Conservation (phyloP, 1,284 basidiomycete species). For the Sporisorium reilianum region DNA sequence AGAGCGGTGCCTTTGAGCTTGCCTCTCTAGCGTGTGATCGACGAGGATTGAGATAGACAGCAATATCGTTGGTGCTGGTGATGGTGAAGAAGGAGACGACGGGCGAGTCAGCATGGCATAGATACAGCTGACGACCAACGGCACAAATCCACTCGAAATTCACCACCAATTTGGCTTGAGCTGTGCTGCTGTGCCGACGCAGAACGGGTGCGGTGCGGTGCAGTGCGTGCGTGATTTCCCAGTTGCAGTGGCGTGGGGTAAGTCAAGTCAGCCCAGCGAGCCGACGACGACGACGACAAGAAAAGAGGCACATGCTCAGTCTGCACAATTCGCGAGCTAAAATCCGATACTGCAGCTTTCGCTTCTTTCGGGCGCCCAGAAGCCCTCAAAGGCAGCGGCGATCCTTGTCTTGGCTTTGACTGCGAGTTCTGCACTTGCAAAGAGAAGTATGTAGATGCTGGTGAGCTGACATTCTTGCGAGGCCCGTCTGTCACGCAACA, state of each 20-base stretch:
- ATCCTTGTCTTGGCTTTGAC: too few species aligned
- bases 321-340: background rate
- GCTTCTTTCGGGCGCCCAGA: too few species aligned
- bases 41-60: background rate
- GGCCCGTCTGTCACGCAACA: too few species aligned
- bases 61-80: background rate
- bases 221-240: background rate
- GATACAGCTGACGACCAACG: background rate
- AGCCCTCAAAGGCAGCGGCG: too few species aligned
- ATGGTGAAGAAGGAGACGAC: background rate
- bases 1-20: too few species aligned
- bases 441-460: too few species aligned
- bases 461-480: too few species aligned
- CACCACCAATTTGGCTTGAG: too few species aligned
- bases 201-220: background rate
- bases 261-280: background rate
- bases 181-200: conserved; percentile 1
- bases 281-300: too few species aligned
- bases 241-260: background rate
- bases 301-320: conserved; percentile 1
- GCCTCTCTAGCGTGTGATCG: conserved; percentile 5
- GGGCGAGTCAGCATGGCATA: background rate
- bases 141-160: conserved; percentile 3
- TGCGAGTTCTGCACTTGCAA: too few species aligned
- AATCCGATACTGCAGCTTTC: background rate